Evolutionary conservation across 805 yeast species (phyloP), one percentile per base, ranked within the genome.

Genomic region (Zygoascus biomembranicola): DNA sequence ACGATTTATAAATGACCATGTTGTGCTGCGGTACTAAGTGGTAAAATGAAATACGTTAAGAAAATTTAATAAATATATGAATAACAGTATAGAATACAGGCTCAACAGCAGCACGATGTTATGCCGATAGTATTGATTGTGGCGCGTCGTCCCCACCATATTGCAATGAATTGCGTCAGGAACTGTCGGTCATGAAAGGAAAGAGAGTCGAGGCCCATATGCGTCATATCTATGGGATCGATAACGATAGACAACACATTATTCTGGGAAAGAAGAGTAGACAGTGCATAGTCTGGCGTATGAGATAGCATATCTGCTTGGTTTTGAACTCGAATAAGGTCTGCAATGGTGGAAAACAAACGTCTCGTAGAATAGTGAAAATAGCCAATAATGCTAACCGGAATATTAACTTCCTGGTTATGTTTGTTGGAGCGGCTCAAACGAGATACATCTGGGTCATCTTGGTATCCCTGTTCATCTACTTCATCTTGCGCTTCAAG

Each of bases 191-290:
- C 85, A 5, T 67, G 63, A 1, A 59, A 26, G 20, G 79, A 73
- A 56, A 76, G 72, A 3, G 84, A 82, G 61, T 80, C 84, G 43
- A 80, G 65, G 1, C 85, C 85, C 81, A 80, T 77, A 54, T 78
- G 81, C 23, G 70, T 64, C 43, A 80, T 59, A 61, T 80, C 84
- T 19, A 73, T 69, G 11, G 69, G 69, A 35, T 72, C 75, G n/a
- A 77, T 63, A 13, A 55, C 43, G 39, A 66, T 53, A 49, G 53
- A 23, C 28, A 35, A 3, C 4, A 10, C 31, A 16, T 2, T 11
- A 8, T 26, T 18, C 55, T 57, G 45, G 48, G 51, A 23, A n/a
- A 19, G 14, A 10, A 42, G 20, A 42, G 26, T 42, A 10, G 44
- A 18, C 20, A 42, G 16, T 20, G 26, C 44, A 42, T 42, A 42